Percentiles rank a stretch among this genome's conserved stretches.
These are phyloP conservation scores for Coprinellus aureogranulatus DNA, from an alignment of 768 basidiomycete species.

Conservation along the genomic window DNA sequence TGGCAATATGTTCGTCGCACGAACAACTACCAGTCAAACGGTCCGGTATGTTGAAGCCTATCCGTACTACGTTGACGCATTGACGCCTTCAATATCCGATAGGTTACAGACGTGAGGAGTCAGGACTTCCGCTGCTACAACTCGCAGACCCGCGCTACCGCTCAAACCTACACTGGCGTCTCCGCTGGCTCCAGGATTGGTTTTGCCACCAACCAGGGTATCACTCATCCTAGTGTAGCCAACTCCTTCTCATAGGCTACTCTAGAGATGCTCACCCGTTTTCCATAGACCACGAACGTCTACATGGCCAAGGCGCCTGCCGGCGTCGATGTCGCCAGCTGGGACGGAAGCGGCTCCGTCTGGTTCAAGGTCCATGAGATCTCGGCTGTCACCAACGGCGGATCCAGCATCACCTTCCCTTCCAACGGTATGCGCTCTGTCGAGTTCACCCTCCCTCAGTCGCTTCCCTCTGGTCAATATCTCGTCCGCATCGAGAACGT, in stretches of 20 bases:
- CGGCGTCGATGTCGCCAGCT: constrained; percentile 30
- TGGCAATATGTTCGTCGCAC: constrained; percentile 45
- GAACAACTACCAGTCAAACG: constrained; percentile 46
- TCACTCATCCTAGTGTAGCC: constrained; percentile 48
- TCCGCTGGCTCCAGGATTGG: constrained; percentile 45
- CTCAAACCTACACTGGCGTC: constrained; percentile 39
- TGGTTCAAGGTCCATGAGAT: constrained; percentile 45
- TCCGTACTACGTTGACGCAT: background rate
- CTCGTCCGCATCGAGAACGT: constrained; percentile 40
- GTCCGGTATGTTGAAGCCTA: constrained; percentile 37
- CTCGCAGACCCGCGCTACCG: constrained; percentile 35
- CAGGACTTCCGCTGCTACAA: constrained; percentile 48
- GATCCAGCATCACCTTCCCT: constrained; percentile 37
- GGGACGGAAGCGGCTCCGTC: constrained; percentile 39
- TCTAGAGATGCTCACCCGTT: background rate
- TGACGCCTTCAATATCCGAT: background rate
- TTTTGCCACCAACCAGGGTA: constrained; percentile 38
- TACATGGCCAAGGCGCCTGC: constrained; percentile 47
- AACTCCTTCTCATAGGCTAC: background rate
- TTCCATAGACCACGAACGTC: constrained; percentile 33
- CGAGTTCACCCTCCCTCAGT: constrained; percentile 35
- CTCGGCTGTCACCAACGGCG: constrained; percentile 39
- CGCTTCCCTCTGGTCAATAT: constrained; percentile 37
- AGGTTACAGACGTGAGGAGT: constrained; percentile 48
- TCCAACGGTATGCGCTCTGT: constrained; percentile 13